A percentile compares a stretch with the other conserved stretches of the same genome.
These are phyloP conservation scores for Brassica rapa DNA, from an alignment of 345 rosid species.

Conservation along the genomic window DNA sequence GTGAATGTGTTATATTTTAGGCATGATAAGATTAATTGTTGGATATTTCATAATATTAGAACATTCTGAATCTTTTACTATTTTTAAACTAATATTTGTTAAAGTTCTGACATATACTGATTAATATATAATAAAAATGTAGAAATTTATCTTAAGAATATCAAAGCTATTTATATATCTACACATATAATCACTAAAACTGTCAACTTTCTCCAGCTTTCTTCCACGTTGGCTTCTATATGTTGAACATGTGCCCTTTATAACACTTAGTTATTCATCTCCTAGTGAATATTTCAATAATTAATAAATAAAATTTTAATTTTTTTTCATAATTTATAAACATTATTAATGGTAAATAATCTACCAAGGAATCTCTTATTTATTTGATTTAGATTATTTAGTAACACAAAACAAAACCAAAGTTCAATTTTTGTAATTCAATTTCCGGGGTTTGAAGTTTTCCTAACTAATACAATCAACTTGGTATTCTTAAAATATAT, in stretches of 20 bases:
- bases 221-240: background rate
- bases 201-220: background rate
- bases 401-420: background rate
- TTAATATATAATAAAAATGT: no score
- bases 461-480: background rate
- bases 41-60: no score
- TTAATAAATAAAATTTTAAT: no score
- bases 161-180: background rate
- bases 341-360: background rate
- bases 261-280: no score
- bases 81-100: no score
- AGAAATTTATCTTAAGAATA: no score
- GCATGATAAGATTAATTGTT: background rate
- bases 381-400: background rate
- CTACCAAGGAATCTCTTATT: background rate
- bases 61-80: background rate
- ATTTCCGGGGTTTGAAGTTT: background rate
- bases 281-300: no score
- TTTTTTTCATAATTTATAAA: background rate
- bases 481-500: no score
- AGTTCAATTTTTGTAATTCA: background rate
- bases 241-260: background rate
- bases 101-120: background rate
- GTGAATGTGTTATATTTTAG: background rate
- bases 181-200: background rate